phyloP scores from a whole-genome alignment of 2,329 filamentous ascomycete genomes.

The Elsinoe australis region DNA sequence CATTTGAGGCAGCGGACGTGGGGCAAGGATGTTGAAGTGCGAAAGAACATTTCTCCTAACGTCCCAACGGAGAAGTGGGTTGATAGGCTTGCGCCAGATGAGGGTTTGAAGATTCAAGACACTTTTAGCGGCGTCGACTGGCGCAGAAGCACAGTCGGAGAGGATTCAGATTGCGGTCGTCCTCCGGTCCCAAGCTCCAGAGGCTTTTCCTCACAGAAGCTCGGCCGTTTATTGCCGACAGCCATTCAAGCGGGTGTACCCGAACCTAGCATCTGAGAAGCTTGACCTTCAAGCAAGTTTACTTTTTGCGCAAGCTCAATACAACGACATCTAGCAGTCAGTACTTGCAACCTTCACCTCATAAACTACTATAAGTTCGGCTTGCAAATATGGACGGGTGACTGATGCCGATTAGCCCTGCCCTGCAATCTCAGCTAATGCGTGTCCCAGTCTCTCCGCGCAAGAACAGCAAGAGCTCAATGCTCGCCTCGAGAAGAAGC shows the following conservation, averaged over 20 bases:
- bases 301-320: background rate
- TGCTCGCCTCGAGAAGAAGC: constrained; percentile 90
- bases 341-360: background rate
- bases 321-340: background rate
- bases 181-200: too few species aligned
- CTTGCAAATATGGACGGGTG: constrained; percentile 12
- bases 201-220: too few species aligned
- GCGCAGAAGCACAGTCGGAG: background rate
- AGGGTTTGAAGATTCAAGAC: background rate
- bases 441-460: constrained; percentile 53
- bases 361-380: background rate
- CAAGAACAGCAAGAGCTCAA: constrained; percentile 89
- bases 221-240: constrained; percentile 9
- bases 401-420: background rate
- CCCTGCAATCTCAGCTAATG: background rate
- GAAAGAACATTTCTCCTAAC: constrained; percentile 1
- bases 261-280: background rate
- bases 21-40: background rate
- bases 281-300: constrained; percentile 5
- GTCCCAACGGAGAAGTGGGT: constrained; percentile 7
- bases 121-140: background rate
- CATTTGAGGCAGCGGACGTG: background rate
- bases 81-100: background rate
- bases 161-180: background rate
- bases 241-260: background rate